phyloP scores from a whole-genome alignment of 78 protist genomes.

The Chrysochromulina parva region DNA sequence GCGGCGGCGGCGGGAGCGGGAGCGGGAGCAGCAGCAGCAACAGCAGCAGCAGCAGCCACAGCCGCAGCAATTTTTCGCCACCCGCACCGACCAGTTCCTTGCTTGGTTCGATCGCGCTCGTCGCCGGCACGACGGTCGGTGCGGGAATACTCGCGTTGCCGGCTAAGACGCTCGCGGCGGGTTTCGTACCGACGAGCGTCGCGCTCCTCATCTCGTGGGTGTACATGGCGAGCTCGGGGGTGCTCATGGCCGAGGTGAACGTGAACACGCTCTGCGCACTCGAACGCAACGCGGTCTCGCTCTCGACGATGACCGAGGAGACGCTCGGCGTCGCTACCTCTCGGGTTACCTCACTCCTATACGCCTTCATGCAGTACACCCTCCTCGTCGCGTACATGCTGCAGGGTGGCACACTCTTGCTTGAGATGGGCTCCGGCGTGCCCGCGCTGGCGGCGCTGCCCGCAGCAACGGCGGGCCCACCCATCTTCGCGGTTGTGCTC shows the following conservation, averaged over 20 bases:
- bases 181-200: background rate
- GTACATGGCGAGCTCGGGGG: background rate
- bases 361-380: background rate
- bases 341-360: background rate
- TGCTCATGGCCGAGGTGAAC: slow-evolving; percentile 7
- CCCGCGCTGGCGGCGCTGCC: background rate
- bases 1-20: no score
- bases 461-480: background rate
- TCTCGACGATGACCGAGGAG: background rate
- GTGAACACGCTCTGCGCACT: background rate
- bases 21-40: no score
- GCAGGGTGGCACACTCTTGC: background rate
- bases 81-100: background rate
- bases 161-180: background rate
- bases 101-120: background rate
- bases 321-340: background rate
- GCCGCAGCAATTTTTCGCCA: background rate
- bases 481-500: background rate
- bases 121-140: slow-evolving; percentile 27
- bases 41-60: no score
- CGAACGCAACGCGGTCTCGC: background rate
- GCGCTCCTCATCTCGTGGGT: background rate
- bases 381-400: slow-evolving; percentile 1
- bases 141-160: slow-evolving; percentile 13
- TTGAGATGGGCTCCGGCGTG: background rate